Evolutionary conservation across 1,284 basidiomycete genomes (phyloP), one percentile per base, ranked within the genome.

Genomic region (Porogramme epimiltina): DNA sequence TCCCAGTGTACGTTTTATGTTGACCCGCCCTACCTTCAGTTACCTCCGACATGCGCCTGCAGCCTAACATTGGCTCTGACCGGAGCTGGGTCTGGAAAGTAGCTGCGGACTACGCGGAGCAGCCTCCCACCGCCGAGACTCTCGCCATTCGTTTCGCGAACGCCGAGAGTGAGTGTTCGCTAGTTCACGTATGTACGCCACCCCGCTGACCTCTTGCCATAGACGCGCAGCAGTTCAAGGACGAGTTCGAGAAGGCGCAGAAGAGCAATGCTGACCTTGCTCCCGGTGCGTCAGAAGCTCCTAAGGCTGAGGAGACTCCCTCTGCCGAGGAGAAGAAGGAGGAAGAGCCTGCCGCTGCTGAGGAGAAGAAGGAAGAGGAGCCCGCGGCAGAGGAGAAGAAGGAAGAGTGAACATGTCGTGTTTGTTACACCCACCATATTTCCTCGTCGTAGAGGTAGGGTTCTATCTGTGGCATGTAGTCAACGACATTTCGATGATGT

Each of bases 81-180:
- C 87, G 97, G 72, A 97, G 94, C 64, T 99, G 97, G 97, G 97
- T 99, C 36, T 99, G 91, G 89, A 95, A 98, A 74, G 95, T 97
- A 49, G 82, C 87, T 49, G 97, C 96, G 40, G 97, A 99, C 72
- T 94, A 93, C 68, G 86, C 96, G 47, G 95, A 98, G 69, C 82
- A 82, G 53, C 93, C 91, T 51, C 84, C 95, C 19, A 89, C 89
- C 39, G 74, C 94, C 20, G 96, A 98, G 77, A 98, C 96, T 19
- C 85, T 99, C 50, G 97, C 97, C 43, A 98, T 99, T 69, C 91
- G 97, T 56, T 99, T 99, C 68, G 96, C 93, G 59, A 99, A 98
- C 76, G 80, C 92, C 55, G 97, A 99, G 25, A 95, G 95, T 97
- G 64, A 73, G 93, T 79, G 13, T 39, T 37, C 6, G 43, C 23